Conservation (phyloP, 129 eudicot species). For the Lonicera japonica region DNA sequence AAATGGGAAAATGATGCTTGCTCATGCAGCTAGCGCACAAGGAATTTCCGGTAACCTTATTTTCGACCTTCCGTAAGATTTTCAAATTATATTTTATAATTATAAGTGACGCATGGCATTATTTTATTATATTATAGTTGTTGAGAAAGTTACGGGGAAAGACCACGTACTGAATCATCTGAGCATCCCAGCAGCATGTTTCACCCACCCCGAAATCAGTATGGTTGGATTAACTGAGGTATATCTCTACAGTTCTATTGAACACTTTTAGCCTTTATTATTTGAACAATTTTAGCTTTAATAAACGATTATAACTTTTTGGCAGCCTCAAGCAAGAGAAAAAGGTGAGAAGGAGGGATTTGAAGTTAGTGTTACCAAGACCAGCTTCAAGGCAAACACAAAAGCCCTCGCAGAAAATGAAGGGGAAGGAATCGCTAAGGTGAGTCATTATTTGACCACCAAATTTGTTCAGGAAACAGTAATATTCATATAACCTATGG, state of each 20-base stretch:
- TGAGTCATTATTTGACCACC: conserved; percentile 1
- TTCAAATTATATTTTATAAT: not conserved
- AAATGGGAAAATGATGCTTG: conserved; percentile 97
- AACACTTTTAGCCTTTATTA: too few relatives aligned
- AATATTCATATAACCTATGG: too few relatives aligned
- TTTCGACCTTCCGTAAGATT: not conserved
- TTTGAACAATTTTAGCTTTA: too few relatives aligned
- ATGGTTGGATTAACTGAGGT: conserved; percentile 99
- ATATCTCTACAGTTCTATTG: conserved; percentile 1
- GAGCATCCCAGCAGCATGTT: conserved; percentile 98
- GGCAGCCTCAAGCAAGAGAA: conserved; percentile 98
- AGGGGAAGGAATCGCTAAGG: conserved; percentile 99
- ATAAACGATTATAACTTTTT: not conserved
- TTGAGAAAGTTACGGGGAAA: conserved; percentile 85
- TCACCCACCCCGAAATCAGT: conserved; percentile 99
- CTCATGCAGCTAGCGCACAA: conserved; percentile 99
- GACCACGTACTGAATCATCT: conserved; percentile 89
- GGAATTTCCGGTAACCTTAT: conserved; percentile 76
- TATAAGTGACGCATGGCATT: conserved; percentile 23
- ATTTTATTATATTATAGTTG: conserved; percentile 42
- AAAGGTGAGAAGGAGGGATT: conserved; percentile 96
- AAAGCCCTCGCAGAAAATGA: conserved; percentile 99
- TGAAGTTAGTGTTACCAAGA: conserved; percentile 75
- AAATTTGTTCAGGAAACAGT: too few relatives aligned
- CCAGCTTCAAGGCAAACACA: conserved; percentile 99